Percentiles rank a stretch among this genome's conserved stretches.
phyloP scores from a whole-genome alignment of 805 yeast genomes.

The Metschnikowia henanensis region DNA sequence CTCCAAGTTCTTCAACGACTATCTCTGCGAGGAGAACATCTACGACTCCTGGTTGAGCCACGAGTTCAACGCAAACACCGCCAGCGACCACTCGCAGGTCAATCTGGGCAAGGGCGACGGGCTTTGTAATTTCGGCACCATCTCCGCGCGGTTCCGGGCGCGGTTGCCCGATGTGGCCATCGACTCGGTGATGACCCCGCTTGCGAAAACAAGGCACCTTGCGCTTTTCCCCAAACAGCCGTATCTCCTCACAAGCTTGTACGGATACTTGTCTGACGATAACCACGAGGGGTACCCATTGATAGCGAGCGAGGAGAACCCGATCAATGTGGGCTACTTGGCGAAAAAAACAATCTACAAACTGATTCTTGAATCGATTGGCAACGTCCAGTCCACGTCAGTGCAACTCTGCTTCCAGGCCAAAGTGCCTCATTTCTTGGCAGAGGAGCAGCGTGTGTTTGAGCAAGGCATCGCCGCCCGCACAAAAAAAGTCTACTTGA shows the following conservation, averaged over 20 bases:
- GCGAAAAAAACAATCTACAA: constrained; percentile 27
- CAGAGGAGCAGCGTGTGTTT: constrained; percentile 4
- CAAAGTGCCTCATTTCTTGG: constrained; percentile 9
- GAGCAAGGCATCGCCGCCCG: constrained; percentile 4
- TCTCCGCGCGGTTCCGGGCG: constrained; percentile 28
- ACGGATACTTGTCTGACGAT: constrained; percentile 28
- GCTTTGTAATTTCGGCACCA: constrained; percentile 30
- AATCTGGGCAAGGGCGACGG: constrained; percentile 43
- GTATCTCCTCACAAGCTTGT: constrained; percentile 23
- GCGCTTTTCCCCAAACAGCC: constrained; percentile 27
- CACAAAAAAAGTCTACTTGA: constrained; percentile 4
- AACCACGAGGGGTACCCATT: constrained; percentile 45
- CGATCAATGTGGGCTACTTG: constrained; percentile 35
- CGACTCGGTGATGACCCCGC: constrained; percentile 31
- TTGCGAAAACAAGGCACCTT: constrained; percentile 27
- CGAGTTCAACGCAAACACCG: constrained; percentile 26
- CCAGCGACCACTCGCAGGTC: constrained; percentile 7
- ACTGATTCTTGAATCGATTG: constrained; percentile 15
- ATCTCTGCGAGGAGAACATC: constrained; percentile 56
- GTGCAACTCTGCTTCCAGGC: constrained; percentile 13
- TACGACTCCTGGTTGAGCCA: constrained; percentile 51
- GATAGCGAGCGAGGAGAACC: constrained; percentile 25
- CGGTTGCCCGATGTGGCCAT: constrained; percentile 34
- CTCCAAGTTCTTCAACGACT: constrained; percentile 71
- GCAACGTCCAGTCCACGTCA: constrained; percentile 15